Percentiles rank a stretch among this genome's conserved stretches.
Conservation (phyloP, 441 rosid species). For the Populus hybrid region DNA sequence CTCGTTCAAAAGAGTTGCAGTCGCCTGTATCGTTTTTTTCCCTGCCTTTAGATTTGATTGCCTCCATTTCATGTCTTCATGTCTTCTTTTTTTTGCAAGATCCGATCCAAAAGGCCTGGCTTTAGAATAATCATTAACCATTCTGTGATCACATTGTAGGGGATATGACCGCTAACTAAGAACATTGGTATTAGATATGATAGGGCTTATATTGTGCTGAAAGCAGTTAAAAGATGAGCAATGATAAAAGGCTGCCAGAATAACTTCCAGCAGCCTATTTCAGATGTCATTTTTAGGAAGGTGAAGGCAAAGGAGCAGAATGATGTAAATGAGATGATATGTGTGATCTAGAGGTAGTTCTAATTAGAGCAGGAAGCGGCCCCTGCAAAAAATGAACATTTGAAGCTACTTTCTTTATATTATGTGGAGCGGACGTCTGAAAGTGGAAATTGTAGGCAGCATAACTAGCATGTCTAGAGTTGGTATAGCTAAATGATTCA, state of each 20-base stretch:
- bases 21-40: not conserved
- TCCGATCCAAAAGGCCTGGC: not conserved
- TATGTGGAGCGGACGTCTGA: not conserved
- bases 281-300: not conserved
- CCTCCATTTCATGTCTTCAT: not conserved
- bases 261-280: not conserved
- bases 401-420: not conserved
- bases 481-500: not conserved
- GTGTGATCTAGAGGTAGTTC: not conserved
- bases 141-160: not conserved
- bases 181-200: not conserved
- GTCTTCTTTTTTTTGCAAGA: not conserved
- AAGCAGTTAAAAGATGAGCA: not conserved
- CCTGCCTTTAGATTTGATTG: not conserved
- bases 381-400: not conserved
- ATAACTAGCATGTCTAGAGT: not conserved
- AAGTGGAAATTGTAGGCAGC: not conserved
- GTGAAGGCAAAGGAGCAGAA: not conserved
- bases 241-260: not conserved
- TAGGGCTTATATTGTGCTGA: not conserved
- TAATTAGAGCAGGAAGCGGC: not conserved
- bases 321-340: not conserved
- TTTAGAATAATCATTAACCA: not conserved
- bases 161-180: not conserved
- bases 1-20: not conserved